phyloP scores from a whole-genome alignment of 306 rosid genomes.

The Inga laurina region DNA sequence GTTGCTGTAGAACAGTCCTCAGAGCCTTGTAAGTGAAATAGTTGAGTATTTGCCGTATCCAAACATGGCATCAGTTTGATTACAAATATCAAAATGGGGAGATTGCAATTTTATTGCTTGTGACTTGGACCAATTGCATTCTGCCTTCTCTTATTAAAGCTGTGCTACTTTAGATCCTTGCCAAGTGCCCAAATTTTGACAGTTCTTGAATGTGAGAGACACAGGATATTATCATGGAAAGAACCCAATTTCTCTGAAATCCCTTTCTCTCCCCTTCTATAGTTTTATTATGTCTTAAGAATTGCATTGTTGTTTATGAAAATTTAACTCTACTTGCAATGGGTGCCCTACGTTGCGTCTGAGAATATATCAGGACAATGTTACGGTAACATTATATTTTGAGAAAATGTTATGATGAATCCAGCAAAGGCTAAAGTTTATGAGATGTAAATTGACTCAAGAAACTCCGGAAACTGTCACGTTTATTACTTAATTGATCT shows the following conservation, averaged over 20 bases:
- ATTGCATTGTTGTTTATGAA: neutral
- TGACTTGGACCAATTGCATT: neutral
- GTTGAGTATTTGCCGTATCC: slow-evolving; percentile 83
- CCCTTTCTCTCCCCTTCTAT: neutral
- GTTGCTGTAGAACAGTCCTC: slow-evolving; percentile 90
- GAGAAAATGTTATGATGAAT: neutral
- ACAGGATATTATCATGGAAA: neutral
- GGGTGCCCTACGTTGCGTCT: neutral
- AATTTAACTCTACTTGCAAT: neutral
- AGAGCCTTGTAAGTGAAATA: slow-evolving; percentile 95
- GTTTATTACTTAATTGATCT: neutral
- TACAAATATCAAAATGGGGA: slow-evolving; percentile 13
- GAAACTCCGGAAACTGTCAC: neutral
- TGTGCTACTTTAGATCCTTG: neutral
- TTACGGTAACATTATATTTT: neutral
- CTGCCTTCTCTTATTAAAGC: neutral
- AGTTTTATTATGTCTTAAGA: neutral
- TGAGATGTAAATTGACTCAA: neutral
- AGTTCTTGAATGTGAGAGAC: neutral
- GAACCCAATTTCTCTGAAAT: neutral
- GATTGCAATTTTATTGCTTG: neutral
- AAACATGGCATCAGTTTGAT: slow-evolving; percentile 38
- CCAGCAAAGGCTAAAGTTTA: neutral
- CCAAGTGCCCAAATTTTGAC: neutral
- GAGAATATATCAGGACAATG: slow-evolving; percentile 6